Percentiles rank a stretch among this genome's conserved stretches.
Evolutionary conservation across 495 filamentous ascomycete genomes (phyloP).

Genomic region (Penicillium tannophilum): DNA sequence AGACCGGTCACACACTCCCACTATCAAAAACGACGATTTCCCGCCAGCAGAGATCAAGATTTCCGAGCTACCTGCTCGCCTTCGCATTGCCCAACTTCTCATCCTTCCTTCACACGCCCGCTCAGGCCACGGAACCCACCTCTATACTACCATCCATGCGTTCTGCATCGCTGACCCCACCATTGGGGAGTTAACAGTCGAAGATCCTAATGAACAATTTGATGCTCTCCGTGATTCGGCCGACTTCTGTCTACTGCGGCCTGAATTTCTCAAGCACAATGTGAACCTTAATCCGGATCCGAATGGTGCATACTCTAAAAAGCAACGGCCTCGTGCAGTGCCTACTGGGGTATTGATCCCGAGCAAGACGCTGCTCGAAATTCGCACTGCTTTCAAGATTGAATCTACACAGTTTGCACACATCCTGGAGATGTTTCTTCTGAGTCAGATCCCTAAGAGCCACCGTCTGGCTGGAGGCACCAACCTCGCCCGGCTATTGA

Average conservation of each 20-base stretch:
- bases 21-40: conserved; percentile 43
- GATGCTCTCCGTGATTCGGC: conserved; percentile 84
- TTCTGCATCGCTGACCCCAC: conserved; percentile 61
- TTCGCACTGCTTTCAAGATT: conserved; percentile 74
- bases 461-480: conserved; percentile 58
- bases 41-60: conserved; percentile 44
- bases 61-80: conserved; percentile 62
- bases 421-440: conserved; percentile 85
- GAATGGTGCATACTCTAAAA: conserved; percentile 37
- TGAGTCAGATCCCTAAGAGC: conserved; percentile 66
- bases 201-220: conserved; percentile 95
- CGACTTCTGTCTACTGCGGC: conserved; percentile 69
- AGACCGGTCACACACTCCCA: conserved; percentile 29
- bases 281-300: conserved; percentile 49
- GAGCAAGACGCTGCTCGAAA: conserved; percentile 52
- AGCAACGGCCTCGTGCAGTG: conserved; percentile 46
- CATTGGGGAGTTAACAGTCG: conserved; percentile 84
- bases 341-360: conserved; percentile 68
- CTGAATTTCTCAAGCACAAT: conserved; percentile 46
- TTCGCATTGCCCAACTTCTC: conserved; percentile 90
- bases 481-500: conserved; percentile 52
- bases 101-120: conserved; percentile 87
- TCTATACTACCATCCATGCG: conserved; percentile 78
- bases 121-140: conserved; percentile 72
- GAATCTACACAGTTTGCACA: conserved; percentile 84